phyloP scores from a whole-genome alignment of 768 basidiomycete species.

The Boletus sensibilis region DNA sequence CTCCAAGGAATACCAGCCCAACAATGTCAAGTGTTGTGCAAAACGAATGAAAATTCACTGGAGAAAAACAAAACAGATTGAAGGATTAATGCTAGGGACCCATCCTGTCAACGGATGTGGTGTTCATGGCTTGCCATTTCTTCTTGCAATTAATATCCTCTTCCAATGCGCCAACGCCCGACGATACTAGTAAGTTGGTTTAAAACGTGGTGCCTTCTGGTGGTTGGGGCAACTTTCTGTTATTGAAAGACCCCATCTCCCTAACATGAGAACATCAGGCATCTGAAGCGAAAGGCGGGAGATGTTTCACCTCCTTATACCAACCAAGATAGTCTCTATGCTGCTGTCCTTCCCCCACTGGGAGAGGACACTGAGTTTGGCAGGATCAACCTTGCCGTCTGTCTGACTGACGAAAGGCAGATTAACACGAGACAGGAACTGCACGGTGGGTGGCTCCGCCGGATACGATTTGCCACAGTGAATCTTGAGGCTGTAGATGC shows the following conservation, averaged over 20 bases:
- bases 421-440: constrained; percentile 88
- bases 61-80: constrained; percentile 18
- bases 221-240: constrained; percentile 94
- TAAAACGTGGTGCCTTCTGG: constrained; percentile 80
- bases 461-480: constrained; percentile 76
- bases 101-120: constrained; percentile 11
- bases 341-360: constrained; percentile 76
- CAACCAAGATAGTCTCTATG: constrained; percentile 88
- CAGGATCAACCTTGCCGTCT: constrained; percentile 75
- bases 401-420: constrained; percentile 82
- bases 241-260: constrained; percentile 91
- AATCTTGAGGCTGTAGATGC: constrained; percentile 95
- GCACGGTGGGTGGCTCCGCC: constrained; percentile 73
- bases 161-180: constrained; percentile 1
- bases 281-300: background rate
- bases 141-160: constrained; percentile 15
- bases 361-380: constrained; percentile 68
- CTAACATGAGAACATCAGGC: constrained; percentile 40
- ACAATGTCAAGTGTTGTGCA: constrained; percentile 3
- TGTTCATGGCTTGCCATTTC: constrained; percentile 10
- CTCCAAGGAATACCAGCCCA: background rate
- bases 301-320: constrained; percentile 74
- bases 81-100: constrained; percentile 22
- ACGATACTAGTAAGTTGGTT: constrained; percentile 3
- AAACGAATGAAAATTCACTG: constrained; percentile 16